Conservation (phyloP, 2,329 filamentous ascomycete species). For the Pestalotiopsis sp. region DNA sequence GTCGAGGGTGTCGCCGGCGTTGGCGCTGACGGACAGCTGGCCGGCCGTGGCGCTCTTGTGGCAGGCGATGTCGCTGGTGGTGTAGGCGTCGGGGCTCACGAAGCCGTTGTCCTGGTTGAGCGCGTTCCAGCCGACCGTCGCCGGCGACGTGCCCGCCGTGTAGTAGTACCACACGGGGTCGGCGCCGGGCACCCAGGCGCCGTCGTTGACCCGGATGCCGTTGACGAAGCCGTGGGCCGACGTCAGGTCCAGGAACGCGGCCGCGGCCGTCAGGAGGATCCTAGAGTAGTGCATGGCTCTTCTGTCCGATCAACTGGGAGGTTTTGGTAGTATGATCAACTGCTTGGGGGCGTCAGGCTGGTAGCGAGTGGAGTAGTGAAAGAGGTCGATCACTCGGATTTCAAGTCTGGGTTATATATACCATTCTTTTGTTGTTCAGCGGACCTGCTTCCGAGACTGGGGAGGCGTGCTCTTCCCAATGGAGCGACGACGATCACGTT, state of each 20-base stretch:
- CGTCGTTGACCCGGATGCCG: slow-evolving; percentile 23
- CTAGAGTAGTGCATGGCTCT: slow-evolving; percentile 3
- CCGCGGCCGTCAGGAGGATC: slow-evolving; percentile 9
- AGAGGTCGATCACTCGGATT: neutral
- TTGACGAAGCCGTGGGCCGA: slow-evolving; percentile 24
- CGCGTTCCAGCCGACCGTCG: slow-evolving; percentile 40
- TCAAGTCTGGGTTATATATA: neutral
- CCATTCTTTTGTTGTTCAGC: neutral
- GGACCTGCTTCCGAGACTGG: neutral
- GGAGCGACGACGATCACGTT: neutral
- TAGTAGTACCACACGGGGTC: slow-evolving; percentile 28
- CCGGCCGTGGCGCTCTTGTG: slow-evolving; percentile 42
- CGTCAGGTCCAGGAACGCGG: slow-evolving; percentile 14
- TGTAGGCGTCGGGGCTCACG: slow-evolving; percentile 39
- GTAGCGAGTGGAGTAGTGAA: neutral
- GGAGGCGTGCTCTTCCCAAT: neutral
- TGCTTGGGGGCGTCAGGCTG: neutral
- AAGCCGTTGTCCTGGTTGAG: slow-evolving; percentile 50
- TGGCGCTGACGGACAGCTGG: slow-evolving; percentile 23
- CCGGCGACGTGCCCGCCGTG: slow-evolving; percentile 15
- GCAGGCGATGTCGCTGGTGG: slow-evolving; percentile 42
- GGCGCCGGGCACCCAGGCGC: slow-evolving; percentile 17
- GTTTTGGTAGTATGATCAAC: neutral
- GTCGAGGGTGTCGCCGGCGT: slow-evolving; percentile 29
- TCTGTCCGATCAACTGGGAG: neutral